Evolutionary conservation across 768 basidiomycete genomes (phyloP), one percentile per base, ranked within the genome.

Genomic region (Naematelia aurantialba): DNA sequence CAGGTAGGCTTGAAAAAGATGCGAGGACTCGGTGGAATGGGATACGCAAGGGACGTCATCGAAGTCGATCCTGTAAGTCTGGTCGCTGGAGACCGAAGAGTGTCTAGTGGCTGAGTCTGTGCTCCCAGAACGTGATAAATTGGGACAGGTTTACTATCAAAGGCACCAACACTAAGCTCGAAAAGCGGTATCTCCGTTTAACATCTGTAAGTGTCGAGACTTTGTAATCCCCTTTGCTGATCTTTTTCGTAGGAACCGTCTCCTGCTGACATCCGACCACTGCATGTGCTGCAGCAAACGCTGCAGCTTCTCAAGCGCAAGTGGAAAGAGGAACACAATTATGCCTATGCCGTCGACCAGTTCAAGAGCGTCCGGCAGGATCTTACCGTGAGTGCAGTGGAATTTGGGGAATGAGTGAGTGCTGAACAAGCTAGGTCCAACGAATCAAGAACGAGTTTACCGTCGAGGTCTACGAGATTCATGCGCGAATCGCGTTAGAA

Each of bases 371-470:
- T 99, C 59, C 85, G 96, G 44, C 96, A 98, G 77, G 96, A 99
- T 81, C 82, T 99, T 61, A 98, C 93, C 67, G 94, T 94, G 79
- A 12, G 30, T 34, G 11, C 8, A 5, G 11, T 51, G 5, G 19
- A 12, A 8, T 52, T 11, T 3, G 8, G 10, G 46, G 19, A 22
- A 8, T 51, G 26, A 29, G 26, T 54, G 11, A 27, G 5, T 4
- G 25, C 47, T 55, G 26, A 52, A 26, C 24, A 26, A 14, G 42
- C 2, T 66, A 98, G 94, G 94, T 99, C 22, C 96, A 99, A 80
- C 87, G 96, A 29, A 96, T 99, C 67, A 97, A 96, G 80, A 98
- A 96, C 67, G 90, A 94, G 56, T 96, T 99, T 70, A 97, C 96
- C 5, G 91, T 94, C 25, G 83, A 87, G 76, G 96, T 96, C 11